phyloP scores from a whole-genome alignment of 345 rosid species.

The Acer campestre region DNA sequence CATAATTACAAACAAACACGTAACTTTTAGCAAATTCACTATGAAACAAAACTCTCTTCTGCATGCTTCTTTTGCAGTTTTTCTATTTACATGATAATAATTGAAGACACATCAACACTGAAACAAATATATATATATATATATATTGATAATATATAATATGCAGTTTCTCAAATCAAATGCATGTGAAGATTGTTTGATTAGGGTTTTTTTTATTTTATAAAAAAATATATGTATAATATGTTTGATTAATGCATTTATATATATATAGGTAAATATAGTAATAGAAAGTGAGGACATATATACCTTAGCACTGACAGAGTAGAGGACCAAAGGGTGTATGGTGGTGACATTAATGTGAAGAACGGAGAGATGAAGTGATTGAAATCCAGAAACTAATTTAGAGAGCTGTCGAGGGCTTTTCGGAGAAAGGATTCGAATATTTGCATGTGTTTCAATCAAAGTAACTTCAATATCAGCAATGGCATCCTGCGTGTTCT shows the following conservation, averaged over 20 bases:
- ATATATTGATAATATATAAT: no score
- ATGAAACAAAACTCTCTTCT: neutral
- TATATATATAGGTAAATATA: no score
- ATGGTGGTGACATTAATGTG: constrained; percentile 70
- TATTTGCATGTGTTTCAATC: constrained; percentile 83
- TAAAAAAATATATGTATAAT: no score
- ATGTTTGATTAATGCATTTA: neutral
- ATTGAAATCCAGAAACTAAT: constrained; percentile 60
- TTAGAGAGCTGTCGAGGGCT: constrained; percentile 55
- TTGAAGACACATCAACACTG: constrained; percentile 21
- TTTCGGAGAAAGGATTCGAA: constrained; percentile 68
- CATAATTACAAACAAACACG: constrained; percentile 4
- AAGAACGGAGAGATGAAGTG: constrained; percentile 68
- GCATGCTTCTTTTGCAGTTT: no score
- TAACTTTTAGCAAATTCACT: constrained; percentile 5
- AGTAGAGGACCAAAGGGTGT: constrained; percentile 61
- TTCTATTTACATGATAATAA: constrained; percentile 19
- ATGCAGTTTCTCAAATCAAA: no score
- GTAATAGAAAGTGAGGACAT: constrained; percentile 2
- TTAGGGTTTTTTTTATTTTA: neutral
- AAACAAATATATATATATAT: neutral
- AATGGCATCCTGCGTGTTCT: constrained; percentile 38
- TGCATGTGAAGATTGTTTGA: neutral
- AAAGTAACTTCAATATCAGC: constrained; percentile 85
- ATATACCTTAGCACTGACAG: constrained; percentile 77